phyloP scores from a whole-genome alignment of 2,329 filamentous ascomycete species.

The Sporothrix protearum region DNA sequence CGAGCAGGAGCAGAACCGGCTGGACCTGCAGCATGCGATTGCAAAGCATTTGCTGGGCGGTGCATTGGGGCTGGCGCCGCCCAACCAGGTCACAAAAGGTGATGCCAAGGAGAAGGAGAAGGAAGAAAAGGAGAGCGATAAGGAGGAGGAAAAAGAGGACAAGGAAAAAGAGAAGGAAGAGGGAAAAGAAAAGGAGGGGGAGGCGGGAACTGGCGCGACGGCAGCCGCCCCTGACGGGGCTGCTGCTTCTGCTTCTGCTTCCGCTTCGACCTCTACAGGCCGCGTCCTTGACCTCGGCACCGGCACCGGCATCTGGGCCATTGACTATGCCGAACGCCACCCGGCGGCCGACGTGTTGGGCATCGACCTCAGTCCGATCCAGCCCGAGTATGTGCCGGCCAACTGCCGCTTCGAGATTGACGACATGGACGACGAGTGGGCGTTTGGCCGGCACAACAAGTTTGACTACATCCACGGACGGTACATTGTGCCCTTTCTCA shows the following conservation, averaged over 20 bases:
- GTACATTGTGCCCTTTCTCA: slow-evolving; percentile 49
- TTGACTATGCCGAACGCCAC: slow-evolving; percentile 24
- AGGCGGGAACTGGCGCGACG: too few species aligned
- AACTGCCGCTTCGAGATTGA: slow-evolving; percentile 56
- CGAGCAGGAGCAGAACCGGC: slow-evolving; percentile 24
- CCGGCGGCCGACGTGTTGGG: slow-evolving; percentile 42
- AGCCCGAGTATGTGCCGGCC: slow-evolving; percentile 48
- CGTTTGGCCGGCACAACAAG: slow-evolving; percentile 37
- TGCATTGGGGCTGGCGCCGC: slow-evolving; percentile 16
- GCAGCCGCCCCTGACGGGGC: too few species aligned
- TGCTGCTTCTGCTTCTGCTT: too few species aligned
- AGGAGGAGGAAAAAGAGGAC: too few species aligned
- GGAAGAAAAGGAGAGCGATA: not conserved
- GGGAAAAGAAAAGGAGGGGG: too few species aligned
- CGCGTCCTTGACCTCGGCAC: slow-evolving; percentile 26
- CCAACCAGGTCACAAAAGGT: not conserved
- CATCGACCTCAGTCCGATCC: slow-evolving; percentile 48
- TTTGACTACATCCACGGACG: slow-evolving; percentile 56
- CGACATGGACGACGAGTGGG: slow-evolving; percentile 53
- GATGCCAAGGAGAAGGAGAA: not conserved
- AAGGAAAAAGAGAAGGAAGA: too few species aligned
- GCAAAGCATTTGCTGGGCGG: slow-evolving; percentile 18
- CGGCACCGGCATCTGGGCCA: slow-evolving; percentile 32
- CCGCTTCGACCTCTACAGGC: not conserved
- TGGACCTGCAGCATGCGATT: slow-evolving; percentile 24